Conservation (phyloP, 345 rosid species). For the Sonneratia alba region DNA sequence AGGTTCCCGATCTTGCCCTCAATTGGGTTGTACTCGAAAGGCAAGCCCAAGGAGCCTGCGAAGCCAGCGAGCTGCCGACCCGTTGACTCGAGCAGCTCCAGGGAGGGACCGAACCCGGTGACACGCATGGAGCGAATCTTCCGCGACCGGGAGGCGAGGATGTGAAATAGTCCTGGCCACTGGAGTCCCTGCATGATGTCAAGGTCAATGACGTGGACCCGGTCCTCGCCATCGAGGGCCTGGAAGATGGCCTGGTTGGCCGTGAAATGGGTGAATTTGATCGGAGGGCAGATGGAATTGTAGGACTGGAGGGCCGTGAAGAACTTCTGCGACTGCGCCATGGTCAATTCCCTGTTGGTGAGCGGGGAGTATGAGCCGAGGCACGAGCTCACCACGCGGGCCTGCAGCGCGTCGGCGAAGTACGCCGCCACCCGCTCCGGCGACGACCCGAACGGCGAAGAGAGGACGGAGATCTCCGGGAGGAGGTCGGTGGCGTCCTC, state of each 20-base stretch:
- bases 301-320: constrained; percentile 77
- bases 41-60: constrained; percentile 60
- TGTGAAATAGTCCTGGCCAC: constrained; percentile 97
- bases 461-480: constrained; percentile 63
- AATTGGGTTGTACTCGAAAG: constrained; percentile 72
- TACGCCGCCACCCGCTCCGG: constrained; percentile 87
- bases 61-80: constrained; percentile 82
- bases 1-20: constrained; percentile 73
- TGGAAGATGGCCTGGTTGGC: constrained; percentile 93
- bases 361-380: constrained; percentile 45
- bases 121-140: constrained; percentile 70
- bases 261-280: constrained; percentile 92
- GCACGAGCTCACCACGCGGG: constrained; percentile 77
- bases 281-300: constrained; percentile 64
- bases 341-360: constrained; percentile 25
- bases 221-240: constrained; percentile 70
- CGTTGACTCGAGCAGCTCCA: constrained; percentile 70
- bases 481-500: constrained; percentile 55
- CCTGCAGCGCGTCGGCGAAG: constrained; percentile 73
- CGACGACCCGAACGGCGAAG: constrained; percentile 86
- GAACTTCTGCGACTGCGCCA: constrained; percentile 54
- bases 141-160: constrained; percentile 71
- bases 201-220: constrained; percentile 80
- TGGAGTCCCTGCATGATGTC: constrained; percentile 99
- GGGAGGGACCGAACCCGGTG: constrained; percentile 80